Evolutionary conservation across 345 rosid genomes (phyloP).

Genomic region (Brassica rapa): DNA sequence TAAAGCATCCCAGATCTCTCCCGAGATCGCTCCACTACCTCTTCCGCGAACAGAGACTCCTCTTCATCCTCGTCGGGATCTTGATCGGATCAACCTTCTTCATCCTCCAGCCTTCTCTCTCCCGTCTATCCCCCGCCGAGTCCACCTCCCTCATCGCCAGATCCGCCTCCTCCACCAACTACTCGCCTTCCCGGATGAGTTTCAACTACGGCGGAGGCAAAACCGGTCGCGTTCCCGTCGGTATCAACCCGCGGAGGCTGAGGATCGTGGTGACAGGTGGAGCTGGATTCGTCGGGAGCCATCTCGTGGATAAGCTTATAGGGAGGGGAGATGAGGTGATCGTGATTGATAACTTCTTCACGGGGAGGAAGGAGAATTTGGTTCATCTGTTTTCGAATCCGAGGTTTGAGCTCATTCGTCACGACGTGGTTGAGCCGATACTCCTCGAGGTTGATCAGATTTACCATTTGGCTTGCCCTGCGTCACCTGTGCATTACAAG

Average conservation of each 20-base stretch:
- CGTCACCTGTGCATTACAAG: conserved; percentile 97
- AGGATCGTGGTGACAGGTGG: conserved; percentile 96
- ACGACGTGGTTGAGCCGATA: conserved; percentile 95
- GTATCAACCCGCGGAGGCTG: conserved; percentile 61
- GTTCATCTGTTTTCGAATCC: conserved; percentile 81
- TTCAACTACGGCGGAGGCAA: conserved; percentile 33
- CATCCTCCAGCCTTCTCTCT: conserved; percentile 86
- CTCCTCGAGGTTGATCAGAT: conserved; percentile 97
- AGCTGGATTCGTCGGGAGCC: conserved; percentile 97
- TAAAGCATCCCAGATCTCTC: conserved; percentile 75
- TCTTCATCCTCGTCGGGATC: conserved; percentile 91
- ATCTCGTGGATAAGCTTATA: conserved; percentile 89
- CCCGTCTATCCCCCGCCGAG: conserved; percentile 61
- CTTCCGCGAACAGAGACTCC: conserved; percentile 82
- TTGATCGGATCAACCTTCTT: conserved; percentile 93
- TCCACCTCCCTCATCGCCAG: conserved; percentile 41
- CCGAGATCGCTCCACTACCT: conserved; percentile 87
- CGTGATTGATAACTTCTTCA: conserved; percentile 92
- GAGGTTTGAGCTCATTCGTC: conserved; percentile 91
- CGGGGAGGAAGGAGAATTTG: conserved; percentile 92
- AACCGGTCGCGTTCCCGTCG: conserved; percentile 73
- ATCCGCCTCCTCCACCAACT: conserved; percentile 35
- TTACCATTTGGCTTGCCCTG: conserved; percentile 99
- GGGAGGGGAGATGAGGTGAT: conserved; percentile 92
- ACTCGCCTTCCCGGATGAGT: conserved; percentile 21